Base-by-base conservation (phyloP, 192 early-diverging fungal species). In the Coemansia sp. region DNA sequence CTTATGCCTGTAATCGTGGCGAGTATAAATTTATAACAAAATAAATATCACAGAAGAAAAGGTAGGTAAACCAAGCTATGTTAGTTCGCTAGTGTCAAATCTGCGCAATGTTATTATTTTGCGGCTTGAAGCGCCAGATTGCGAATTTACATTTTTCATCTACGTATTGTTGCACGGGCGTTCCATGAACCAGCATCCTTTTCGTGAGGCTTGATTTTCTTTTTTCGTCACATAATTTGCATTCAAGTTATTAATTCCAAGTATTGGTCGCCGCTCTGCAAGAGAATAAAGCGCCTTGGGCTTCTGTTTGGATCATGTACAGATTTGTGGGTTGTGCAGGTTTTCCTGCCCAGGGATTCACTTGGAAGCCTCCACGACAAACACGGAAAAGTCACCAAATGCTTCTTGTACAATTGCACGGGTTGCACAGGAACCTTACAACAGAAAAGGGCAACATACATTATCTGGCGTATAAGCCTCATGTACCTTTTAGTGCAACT, bases 1-100 rank as follows among this genome's bases (percentile, higher is more conserved):
- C 39, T n/a, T 10, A 45, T 24, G 57, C 21, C 12, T 12, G 39
- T 58, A 43, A 58, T 45, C 57, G 57, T 56, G 55, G 55, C 38
- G 21, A 22, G 23, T 43, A 53, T 27, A 58, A 32, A 38, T 58
- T 58, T 38, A 38, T 38, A 32, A 17, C 11, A 14, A 39, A 5
- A 19, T 14, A 39, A n/a, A 49, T 49, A n/a, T 14, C 32, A 35
- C 32, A 8, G 32, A 29, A 49, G 32, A 32, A 17, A 60, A 22
- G 59, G 43, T 15, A 49, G 29, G 14, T 15, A n/a, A 48, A 15
- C 21, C 32, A 35, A 35, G 32, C 32, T 35, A n/a, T 43, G 41
- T 15, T 45, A n/a, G 41, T n/a, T 14, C 41, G 41, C 41, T 45
- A n/a, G 41, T n/a, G 15, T 45, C 11, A 45, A 45, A 2, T n/a